Evolutionary conservation across 306 rosid species (phyloP).

Genomic region (Quercus parvula): DNA sequence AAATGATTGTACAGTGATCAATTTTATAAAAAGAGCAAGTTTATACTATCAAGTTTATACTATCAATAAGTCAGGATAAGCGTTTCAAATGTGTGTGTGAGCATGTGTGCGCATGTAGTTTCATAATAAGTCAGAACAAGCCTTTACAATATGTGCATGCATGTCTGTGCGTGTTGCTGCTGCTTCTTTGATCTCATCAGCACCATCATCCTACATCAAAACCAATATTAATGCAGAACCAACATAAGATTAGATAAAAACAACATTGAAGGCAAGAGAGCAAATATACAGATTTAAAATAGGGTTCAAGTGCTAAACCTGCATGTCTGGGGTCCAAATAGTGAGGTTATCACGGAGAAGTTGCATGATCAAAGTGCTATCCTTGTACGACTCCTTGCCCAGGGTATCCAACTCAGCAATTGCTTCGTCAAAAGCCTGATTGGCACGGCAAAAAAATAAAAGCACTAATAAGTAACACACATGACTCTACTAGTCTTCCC

Average conservation of each 20-base stretch:
- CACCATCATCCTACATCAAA: slow-evolving; percentile 78
- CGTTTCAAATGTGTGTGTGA: too few relatives aligned
- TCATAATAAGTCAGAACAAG: too few relatives aligned
- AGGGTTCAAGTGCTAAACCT: slow-evolving; percentile 42
- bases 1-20: too few relatives aligned
- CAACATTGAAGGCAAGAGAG: too few relatives aligned
- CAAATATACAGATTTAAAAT: neutral
- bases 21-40: too few relatives aligned
- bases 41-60: too few relatives aligned
- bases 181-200: slow-evolving; percentile 90
- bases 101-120: too few relatives aligned
- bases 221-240: neutral
- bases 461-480: neutral
- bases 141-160: too few relatives aligned
- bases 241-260: neutral
- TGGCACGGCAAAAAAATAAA: neutral
- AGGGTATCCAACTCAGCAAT: slow-evolving; percentile 97
- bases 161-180: too few relatives aligned
- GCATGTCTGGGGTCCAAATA: slow-evolving; percentile 99
- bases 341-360: slow-evolving; percentile 99
- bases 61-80: too few relatives aligned
- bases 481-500: neutral
- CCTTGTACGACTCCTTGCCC: slow-evolving; percentile 98
- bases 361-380: slow-evolving; percentile 99
- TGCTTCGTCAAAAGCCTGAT: slow-evolving; percentile 96